Base-by-base conservation (phyloP, 2,329 filamentous ascomycete species). In the Microdochium nivale region DNA sequence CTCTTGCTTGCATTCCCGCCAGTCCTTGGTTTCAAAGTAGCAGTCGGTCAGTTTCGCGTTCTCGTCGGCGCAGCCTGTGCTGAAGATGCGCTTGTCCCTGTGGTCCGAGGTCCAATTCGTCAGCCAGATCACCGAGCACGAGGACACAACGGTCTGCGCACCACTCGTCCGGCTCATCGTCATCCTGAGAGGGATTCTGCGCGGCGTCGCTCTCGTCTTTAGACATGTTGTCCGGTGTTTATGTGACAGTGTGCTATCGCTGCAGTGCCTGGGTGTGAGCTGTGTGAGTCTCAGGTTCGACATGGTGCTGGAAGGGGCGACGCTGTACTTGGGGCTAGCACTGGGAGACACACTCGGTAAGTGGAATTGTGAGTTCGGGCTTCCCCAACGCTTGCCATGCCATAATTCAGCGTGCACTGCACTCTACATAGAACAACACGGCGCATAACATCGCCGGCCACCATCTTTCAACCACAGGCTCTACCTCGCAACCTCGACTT, bases 61-160 rank as follows among this genome's bases (percentile, higher is more conserved):
- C 65, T 97, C 92, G 23, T 82, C 92, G 96, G 58, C 24, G 65
- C 92, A 97, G 53, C 92, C 94, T 2, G 92, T 97, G 75, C 90
- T 96, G 75, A 90, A 95, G 69, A 97, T 97, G 65, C 94, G 81
- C 79, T 96, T 92, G 75, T 97, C 91, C 92, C 92, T 97, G 66
- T 53, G n/a, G n/a, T n/a, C n/a, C n/a, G n/a, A n/a, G n/a, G n/a
- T n/a, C 60, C 40, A 52, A 55, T 55, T 59, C 55, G 59, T 59
- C 60, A 61, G 53, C 56, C 40, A 21, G 9, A 23, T 14, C 13
- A 14, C 7, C 33, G 7, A 4, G 13, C 33, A 14, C 4, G 13
- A 16, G 13, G 14, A 14, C 33, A 19, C 33, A 14, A 14, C n/a
- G 33, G 43, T 44, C 35, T 57, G 62, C 80, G 70, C 74, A 97